Evolutionary conservation across 345 rosid genomes (phyloP), one percentile per base, ranked within the genome.

Genomic region (Trapa incisa): DNA sequence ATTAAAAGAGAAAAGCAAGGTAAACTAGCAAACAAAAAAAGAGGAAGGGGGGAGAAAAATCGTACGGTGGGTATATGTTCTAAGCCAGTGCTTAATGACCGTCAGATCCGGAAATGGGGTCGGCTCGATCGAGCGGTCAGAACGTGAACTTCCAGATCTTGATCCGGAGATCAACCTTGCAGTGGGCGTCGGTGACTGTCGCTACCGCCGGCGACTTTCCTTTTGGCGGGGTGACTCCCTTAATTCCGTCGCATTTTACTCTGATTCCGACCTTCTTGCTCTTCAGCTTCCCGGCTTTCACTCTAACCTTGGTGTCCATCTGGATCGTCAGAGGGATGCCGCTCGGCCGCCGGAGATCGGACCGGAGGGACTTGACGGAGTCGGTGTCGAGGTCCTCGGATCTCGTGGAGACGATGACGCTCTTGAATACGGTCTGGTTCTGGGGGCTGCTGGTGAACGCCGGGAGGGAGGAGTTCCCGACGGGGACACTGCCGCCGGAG

Each of bases 71-170:
- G 47, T 45, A 45, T 64, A 22, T 14, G 67, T 64, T 38, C 6
- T 64, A 45, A 41, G 48, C 12, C 35, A 64, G 65, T 45, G 42
- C 39, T 22, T 22, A 22, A 22, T 35, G 29, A 66, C 57, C 69
- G 67, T 74, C 17, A 6, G 64, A 38, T 75, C 68, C 48, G 8
- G 48, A 45, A 45, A 45, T 45, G 7, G 0, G 48, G 12, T 45
- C 2, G 12, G 13, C 7, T 13, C 48, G 48, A 6, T 45, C 13
- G 48, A 45, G 11, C 10, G 48, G 48, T 75, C 67, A 86, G 71
- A 85, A 86, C 22, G 87, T 89, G 86, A 82, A 91, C 73, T 82
- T 89, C 99, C 99, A 94, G 81, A 94, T 79, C 90, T 87, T 94
- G 70, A 94, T 58, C 52, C 93, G 79, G 2, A 91, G 87, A 82